phyloP scores from a whole-genome alignment of 768 basidiomycete genomes.

The Nidula microcarpa region DNA sequence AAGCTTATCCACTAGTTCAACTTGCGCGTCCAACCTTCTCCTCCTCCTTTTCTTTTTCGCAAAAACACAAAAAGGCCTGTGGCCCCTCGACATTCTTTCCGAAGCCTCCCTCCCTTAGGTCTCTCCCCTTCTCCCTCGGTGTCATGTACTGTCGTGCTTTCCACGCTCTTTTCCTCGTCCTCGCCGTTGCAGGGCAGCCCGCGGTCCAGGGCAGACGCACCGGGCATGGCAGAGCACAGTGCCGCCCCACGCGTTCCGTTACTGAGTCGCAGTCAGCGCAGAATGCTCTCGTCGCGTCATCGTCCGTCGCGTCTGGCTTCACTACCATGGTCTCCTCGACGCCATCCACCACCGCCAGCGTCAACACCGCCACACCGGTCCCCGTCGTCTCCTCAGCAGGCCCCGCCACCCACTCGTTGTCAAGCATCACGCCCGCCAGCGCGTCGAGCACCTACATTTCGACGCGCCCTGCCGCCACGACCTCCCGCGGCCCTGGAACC shows the following conservation, averaged over 20 bases:
- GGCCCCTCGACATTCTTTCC: too few species aligned
- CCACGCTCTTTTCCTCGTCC: not conserved
- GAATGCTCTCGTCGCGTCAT: not conserved
- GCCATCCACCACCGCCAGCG: not conserved
- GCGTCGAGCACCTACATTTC: not conserved
- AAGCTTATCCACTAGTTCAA: too few species aligned
- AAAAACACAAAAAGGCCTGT: too few species aligned
- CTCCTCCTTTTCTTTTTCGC: too few species aligned
- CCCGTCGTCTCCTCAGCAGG: not conserved
- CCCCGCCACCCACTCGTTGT: not conserved
- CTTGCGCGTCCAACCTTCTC: too few species aligned
- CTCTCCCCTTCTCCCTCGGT: not conserved
- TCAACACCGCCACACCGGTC: not conserved
- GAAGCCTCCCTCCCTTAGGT: too few species aligned
- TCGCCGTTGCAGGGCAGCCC: not conserved
- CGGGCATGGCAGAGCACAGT: not conserved
- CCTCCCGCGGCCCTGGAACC: not conserved
- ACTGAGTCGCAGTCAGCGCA: not conserved
- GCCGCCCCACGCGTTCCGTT: too few species aligned
- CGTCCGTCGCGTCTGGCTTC: not conserved
- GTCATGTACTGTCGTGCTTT: not conserved
- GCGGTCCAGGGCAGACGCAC: not conserved
- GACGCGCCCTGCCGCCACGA: not conserved
- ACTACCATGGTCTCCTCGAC: not conserved
- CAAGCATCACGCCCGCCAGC: not conserved